These are phyloP conservation scores for Rosa lucieae DNA, from an alignment of 306 rosid species.

Conservation along the genomic window DNA sequence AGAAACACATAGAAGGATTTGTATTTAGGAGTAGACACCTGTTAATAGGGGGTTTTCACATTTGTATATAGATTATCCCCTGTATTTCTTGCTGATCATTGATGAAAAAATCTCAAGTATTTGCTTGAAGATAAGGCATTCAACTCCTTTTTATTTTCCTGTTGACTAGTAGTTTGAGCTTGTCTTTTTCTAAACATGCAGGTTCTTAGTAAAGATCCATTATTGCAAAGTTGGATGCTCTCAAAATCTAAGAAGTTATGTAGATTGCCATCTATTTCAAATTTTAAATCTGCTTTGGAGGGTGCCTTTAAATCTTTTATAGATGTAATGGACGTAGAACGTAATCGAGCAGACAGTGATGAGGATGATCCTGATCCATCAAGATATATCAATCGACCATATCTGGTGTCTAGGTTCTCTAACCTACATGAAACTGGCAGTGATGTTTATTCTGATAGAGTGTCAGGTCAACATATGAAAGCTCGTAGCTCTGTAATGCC, in stretches of 20 bases:
- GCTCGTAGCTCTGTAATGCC: conserved; percentile 37
- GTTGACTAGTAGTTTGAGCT: background rate
- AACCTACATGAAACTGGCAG: conserved; percentile 52
- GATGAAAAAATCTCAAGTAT: background rate
- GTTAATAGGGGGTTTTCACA: background rate
- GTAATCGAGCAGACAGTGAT: conserved; percentile 54
- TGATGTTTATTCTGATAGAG: conserved; percentile 41
- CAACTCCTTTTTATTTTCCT: background rate
- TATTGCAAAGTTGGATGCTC: conserved; percentile 62
- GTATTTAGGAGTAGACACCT: background rate
- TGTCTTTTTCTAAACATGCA: conserved; percentile 22
- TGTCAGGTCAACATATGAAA: conserved; percentile 40
- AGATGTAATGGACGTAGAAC: conserved; percentile 42
- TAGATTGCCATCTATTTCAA: conserved; percentile 38
- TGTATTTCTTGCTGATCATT: background rate
- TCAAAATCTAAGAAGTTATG: conserved; percentile 56
- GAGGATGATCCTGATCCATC: conserved; percentile 59
- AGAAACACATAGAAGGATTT: background rate
- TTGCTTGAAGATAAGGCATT: background rate
- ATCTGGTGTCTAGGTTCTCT: conserved; percentile 38
- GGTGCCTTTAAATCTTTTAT: conserved; percentile 48
- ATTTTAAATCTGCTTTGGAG: conserved; percentile 42
- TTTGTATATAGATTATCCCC: background rate
- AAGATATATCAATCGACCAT: conserved; percentile 38
- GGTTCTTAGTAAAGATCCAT: conserved; percentile 69